Conservation (phyloP, 148 eudicot species). For the Persicaria tinctoria region DNA sequence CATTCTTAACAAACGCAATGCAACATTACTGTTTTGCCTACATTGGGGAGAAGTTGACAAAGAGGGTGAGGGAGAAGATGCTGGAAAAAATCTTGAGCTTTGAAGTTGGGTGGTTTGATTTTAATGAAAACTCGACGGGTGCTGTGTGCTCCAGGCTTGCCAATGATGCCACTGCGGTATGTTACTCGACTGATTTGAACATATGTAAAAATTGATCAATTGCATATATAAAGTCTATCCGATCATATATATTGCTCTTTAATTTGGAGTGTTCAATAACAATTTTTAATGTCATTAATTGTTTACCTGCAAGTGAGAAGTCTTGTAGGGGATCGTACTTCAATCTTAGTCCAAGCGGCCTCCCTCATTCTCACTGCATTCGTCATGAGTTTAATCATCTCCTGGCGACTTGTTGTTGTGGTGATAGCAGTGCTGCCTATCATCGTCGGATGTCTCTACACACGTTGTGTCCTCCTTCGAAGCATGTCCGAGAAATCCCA, state of each 20-base stretch:
- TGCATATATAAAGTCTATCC: no score
- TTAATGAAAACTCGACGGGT: conserved; percentile 47
- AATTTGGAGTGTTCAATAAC: not conserved
- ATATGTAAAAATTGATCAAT: no score
- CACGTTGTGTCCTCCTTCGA: conserved; percentile 17
- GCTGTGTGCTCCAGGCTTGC: conserved; percentile 52
- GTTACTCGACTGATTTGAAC: not conserved
- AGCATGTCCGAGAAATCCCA: conserved; percentile 20
- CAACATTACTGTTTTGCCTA: conserved; percentile 77
- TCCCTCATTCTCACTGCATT: not conserved
- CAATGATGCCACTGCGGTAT: conserved; percentile 42
- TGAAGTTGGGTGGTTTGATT: conserved; percentile 61
- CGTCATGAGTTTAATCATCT: conserved; percentile 13
- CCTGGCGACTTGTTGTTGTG: conserved; percentile 29
- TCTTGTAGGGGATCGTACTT: not conserved
- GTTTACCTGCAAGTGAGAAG: not conserved
- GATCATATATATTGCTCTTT: no score
- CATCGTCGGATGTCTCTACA: conserved; percentile 23
- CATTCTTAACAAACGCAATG: conserved; percentile 39
- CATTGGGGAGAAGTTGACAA: conserved; percentile 84
- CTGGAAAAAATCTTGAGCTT: conserved; percentile 42
- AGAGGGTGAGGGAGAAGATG: conserved; percentile 71
- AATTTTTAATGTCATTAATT: no score
- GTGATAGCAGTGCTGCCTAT: conserved; percentile 28
- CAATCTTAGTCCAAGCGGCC: not conserved